Evolutionary conservation across 2,329 filamentous ascomycete genomes (phyloP), one percentile per base, ranked within the genome.

Genomic region (Penicillium sp.): DNA sequence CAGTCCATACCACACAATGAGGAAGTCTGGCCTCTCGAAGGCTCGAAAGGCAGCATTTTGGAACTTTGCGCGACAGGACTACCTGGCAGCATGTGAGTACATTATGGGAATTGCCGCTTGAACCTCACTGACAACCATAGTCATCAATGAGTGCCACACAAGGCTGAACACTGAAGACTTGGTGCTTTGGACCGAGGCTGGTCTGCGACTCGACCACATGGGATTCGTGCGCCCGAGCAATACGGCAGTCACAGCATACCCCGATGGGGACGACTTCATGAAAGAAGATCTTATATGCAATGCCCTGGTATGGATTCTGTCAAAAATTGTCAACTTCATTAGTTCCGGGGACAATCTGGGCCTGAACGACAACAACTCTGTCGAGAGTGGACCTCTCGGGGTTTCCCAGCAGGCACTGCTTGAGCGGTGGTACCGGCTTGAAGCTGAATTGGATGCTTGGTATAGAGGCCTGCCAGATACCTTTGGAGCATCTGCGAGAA

Each of bases 31-130:
- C n/a, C 77, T 82, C 2, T 84, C 81, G 3, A 82, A 81, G 66
- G 82, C 78, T 11, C 77, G 84, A 20, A 79, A 75, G 66, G 84
- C 85, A 6, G 84, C 83, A 0, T 88, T 88, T 65, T 88, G 85
- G 85, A 87, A 86, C 60, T 85, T 87, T 67, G 85, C 85, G 15
- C 76, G 85, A 23, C 85, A 88, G 62, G 85, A 88, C 60, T 85
- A 87, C 73, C 73, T 87, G 27, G 81, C 83, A 64, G 85, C 85
- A 50, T 86, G 82, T 73, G 82, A 73, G 74, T 70, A 15, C 15
- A 9, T 26, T 44, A n/a, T 40, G 20, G 15, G 23, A 4, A 25
- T 23, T 11, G 14, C 26, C n/a, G 15, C 14, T 7, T 31, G 15
- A 40, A n/a, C 7, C 22, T 47, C 12, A 52, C 57, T 57, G 49